Conservation (phyloP, 768 basidiomycete genomes). For the Termitomyces titanicus region DNA sequence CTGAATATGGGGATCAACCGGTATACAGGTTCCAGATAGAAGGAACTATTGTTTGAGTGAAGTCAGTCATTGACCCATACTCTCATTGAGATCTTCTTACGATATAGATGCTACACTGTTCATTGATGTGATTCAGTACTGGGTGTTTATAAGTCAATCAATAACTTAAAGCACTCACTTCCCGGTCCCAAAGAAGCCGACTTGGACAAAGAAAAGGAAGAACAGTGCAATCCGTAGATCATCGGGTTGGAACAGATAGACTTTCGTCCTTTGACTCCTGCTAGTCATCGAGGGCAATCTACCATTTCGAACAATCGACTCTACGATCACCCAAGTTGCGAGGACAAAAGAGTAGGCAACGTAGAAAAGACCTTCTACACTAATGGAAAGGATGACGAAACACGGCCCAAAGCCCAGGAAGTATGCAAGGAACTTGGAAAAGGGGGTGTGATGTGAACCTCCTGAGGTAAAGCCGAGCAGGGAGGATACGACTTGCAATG, state of each 20-base stretch:
- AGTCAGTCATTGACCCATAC: neutral
- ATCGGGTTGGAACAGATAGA: conserved; percentile 49
- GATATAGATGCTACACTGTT: conserved; percentile 79
- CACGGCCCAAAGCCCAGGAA: conserved; percentile 73
- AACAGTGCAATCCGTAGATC: conserved; percentile 75
- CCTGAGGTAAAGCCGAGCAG: conserved; percentile 44
- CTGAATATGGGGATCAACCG: conserved; percentile 82
- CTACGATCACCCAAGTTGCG: conserved; percentile 65
- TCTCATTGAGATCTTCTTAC: conserved; percentile 33
- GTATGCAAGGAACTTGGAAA: conserved; percentile 53
- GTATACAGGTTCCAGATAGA: conserved; percentile 87
- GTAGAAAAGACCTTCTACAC: conserved; percentile 79
- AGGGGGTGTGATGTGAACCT: conserved; percentile 31
- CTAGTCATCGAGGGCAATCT: conserved; percentile 2
- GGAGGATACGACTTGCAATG: conserved; percentile 42
- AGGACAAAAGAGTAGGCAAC: conserved; percentile 62
- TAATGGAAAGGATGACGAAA: conserved; percentile 79
- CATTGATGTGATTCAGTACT: neutral
- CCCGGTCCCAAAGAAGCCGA: conserved; percentile 83
- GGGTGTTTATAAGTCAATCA: neutral
- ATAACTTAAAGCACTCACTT: conserved; percentile 48
- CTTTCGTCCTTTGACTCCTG: conserved; percentile 11
- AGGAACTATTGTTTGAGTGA: conserved; percentile 43
- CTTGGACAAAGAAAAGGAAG: conserved; percentile 84
- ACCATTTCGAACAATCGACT: conserved; percentile 30